Base-by-base conservation (phyloP, 169 alveolate genomes). In the Besnoitia besnoiti region DNA sequence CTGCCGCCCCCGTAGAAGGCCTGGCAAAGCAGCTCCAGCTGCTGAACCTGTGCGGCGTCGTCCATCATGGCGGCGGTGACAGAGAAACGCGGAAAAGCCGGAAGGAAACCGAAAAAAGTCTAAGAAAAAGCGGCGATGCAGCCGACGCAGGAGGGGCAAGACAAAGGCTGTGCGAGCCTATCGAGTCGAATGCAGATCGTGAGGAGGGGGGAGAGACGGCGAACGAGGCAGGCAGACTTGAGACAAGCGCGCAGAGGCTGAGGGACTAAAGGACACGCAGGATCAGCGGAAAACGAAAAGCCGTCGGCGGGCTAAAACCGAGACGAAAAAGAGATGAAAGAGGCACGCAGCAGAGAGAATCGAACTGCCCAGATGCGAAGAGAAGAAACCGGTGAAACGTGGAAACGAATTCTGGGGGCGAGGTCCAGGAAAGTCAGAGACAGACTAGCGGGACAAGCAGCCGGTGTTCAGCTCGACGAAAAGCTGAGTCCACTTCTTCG, bases 1-100 rank as follows among this genome's bases (percentile, higher is more conserved):
- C 88, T 77, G 39, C 91, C 95, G 30, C 95, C 92, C 47, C 95
- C 93, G 85, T 93, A 93, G 84, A 93, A 93, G 44, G 95, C 95
- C 85, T 93, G 95, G 91, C 95, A 93, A 67, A 93, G 90, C 93
- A 93, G 92, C 91, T 93, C 95, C 47, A 93, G 90, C 93, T 93
- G 95, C 95, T 93, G 95, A 82, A 92, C 91, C 79, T 93, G 92
- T 39, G 92, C 90, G 14, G 62, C 87, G 12, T 42, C 59, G 59
- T 77, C 87, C 87, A 77, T 37, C 87, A 44, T 42, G 35, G 87
- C 87, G 55, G 61, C 80, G 39, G 19, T n/a, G 16, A 40, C 10
- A 42, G 39, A 37, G 39, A 37, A 73, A n/a, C 47, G 46, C 67
- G 67, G 14, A 24, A 7, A 35, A 10, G 30, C 49, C 35, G 3